Conservation (phyloP, 305 asterid species). For the Solanum aculeatissimum region DNA sequence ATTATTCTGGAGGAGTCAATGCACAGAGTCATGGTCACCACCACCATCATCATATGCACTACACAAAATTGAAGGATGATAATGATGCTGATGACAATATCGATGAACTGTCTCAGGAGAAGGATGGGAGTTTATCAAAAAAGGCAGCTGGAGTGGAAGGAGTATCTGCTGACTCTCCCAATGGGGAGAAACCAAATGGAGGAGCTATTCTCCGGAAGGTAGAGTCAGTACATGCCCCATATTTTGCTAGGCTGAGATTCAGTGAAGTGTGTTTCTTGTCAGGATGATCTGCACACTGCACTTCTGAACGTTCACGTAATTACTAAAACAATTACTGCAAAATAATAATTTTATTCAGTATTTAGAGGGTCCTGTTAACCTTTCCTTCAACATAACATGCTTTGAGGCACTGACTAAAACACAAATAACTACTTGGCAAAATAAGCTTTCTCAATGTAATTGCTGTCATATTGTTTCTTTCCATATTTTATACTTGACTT, state of each 20-base stretch:
- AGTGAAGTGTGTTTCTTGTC: background rate
- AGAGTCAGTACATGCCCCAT: background rate
- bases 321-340: background rate
- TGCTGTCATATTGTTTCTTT: background rate
- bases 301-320: background rate
- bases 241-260: background rate
- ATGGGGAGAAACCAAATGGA: slow-evolving; percentile 18
- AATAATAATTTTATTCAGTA: background rate
- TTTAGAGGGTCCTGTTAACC: background rate
- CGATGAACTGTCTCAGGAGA: slow-evolving; percentile 27
- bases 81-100: slow-evolving; percentile 29
- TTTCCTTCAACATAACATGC: background rate
- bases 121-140: slow-evolving; percentile 13
- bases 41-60: slow-evolving; percentile 64
- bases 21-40: slow-evolving; percentile 51
- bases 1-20: slow-evolving; percentile 52
- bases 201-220: slow-evolving; percentile 64
- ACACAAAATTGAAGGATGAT: slow-evolving; percentile 37
- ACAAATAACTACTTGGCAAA: background rate
- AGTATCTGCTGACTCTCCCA: slow-evolving; percentile 17
- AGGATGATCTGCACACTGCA: background rate
- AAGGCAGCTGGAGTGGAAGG: slow-evolving; percentile 17
- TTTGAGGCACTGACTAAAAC: background rate
- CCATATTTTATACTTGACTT: background rate
- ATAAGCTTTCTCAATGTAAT: background rate